Evolutionary conservation across 2,329 filamentous ascomycete genomes (phyloP).

Genomic region (Botryotinia narcissicola): DNA sequence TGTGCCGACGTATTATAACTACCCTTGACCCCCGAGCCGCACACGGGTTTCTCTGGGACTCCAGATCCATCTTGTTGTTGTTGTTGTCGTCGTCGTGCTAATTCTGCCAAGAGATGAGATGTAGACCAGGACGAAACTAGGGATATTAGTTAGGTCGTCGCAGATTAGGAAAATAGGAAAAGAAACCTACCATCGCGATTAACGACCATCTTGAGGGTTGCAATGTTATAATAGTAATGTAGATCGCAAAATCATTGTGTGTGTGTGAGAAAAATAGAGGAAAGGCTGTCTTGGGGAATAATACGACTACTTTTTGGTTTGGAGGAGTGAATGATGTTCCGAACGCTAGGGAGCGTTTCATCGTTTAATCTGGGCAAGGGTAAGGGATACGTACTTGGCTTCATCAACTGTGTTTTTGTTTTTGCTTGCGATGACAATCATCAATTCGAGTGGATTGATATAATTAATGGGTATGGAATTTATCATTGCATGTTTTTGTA

Average conservation of each 20-base stretch:
- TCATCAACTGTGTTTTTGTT: background rate
- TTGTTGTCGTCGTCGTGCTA: conserved; percentile 50
- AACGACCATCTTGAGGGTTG: conserved; percentile 18
- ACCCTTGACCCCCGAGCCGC: conserved; percentile 50
- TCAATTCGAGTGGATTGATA: background rate
- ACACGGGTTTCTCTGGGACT: conserved; percentile 43
- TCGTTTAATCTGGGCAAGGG: background rate
- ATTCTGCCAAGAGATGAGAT: conserved; percentile 47
- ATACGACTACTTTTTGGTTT: background rate
- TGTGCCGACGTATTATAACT: conserved; percentile 55
- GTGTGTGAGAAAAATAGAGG: background rate
- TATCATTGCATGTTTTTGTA: too few species aligned
- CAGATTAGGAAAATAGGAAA: background rate
- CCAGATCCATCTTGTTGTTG: conserved; percentile 38
- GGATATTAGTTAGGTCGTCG: background rate
- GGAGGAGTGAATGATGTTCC: background rate
- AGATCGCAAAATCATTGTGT: conserved; percentile 18
- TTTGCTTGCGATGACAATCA: background rate
- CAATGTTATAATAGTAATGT: conserved; percentile 5
- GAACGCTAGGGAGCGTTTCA: background rate
- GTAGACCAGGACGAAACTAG: conserved; percentile 24
- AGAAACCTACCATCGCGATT: conserved; percentile 13
- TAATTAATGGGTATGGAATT: background rate
- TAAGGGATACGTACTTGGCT: background rate
- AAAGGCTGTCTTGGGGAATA: background rate